Percentiles rank a stretch among this genome's conserved stretches.
Conservation (phyloP, 495 filamentous ascomycete genomes). For the Cladorrhinum samala region DNA sequence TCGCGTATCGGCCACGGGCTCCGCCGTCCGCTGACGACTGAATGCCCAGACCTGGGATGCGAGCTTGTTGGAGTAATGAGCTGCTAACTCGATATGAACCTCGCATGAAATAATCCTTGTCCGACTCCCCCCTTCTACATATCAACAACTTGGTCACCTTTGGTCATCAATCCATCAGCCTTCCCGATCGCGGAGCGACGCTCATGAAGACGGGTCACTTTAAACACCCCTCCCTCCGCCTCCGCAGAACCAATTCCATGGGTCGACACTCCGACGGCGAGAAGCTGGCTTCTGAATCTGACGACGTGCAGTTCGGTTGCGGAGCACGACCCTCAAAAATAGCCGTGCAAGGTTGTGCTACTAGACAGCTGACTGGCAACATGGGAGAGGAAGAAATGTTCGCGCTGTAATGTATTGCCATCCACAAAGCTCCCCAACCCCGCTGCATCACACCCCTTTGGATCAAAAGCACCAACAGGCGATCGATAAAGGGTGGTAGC, state of each 20-base stretch:
- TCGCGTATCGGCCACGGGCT: not conserved
- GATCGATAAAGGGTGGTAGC: not conserved
- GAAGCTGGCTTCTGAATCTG: not conserved
- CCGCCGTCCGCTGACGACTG: constrained; percentile 1
- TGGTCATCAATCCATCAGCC: not conserved
- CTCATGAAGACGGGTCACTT: not conserved
- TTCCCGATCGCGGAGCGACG: constrained; percentile 18
- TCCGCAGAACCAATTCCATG: not conserved
- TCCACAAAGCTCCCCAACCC: not conserved
- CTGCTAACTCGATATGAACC: not conserved
- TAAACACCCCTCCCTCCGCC: not conserved
- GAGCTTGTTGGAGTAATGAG: not conserved
- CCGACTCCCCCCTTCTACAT: not conserved
- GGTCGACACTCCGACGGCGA: not conserved
- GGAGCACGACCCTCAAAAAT: not conserved
- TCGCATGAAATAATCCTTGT: constrained; percentile 1
- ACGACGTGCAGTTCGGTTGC: not conserved
- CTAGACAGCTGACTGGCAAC: not conserved
- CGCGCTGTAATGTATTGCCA: not conserved
- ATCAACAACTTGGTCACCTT: constrained; percentile 17
- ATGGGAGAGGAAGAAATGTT: not conserved
- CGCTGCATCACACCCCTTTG: constrained; percentile 10
- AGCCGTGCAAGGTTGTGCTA: not conserved
- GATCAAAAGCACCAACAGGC: constrained; percentile 1
- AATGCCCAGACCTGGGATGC: not conserved